A percentile compares a stretch with the other conserved stretches of the same genome.
Conservation (phyloP, 148 eudicot species). For the Silene latifolia region DNA sequence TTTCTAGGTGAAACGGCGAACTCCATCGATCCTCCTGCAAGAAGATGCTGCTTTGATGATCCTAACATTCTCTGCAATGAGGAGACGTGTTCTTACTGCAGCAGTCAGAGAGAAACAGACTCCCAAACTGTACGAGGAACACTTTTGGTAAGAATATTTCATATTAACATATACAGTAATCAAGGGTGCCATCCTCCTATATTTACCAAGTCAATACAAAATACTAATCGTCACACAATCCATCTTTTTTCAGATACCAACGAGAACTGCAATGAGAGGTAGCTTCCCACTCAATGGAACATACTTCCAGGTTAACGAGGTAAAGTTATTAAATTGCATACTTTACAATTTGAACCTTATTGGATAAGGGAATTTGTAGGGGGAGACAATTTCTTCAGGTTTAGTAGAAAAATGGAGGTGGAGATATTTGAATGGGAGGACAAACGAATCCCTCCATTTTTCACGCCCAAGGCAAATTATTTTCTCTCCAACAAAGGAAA, state of each 20-base stretch:
- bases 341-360: not conserved
- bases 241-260: conserved; percentile 65
- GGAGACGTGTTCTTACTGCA: conserved; percentile 79
- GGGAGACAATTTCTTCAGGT: not conserved
- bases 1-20: conserved; percentile 78
- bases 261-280: conserved; percentile 96
- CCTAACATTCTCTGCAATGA: conserved; percentile 57
- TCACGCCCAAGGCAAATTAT: not conserved
- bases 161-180: not conserved
- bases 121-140: conserved; percentile 86
- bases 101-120: conserved; percentile 72
- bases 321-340: conserved; percentile 14
- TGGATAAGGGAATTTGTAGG: not conserved
- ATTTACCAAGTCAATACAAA: not conserved
- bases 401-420: not conserved
- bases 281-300: conserved; percentile 97
- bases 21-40: conserved; percentile 70
- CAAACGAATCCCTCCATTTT: not conserved
- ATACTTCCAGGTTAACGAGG: conserved; percentile 97
- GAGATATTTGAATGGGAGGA: not conserved
- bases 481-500: not conserved
- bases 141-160: conserved; percentile 60
- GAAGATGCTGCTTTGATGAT: conserved; percentile 60
- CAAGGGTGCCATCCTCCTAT: not conserved
- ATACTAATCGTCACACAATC: conserved; percentile 6